These are phyloP conservation scores for Hygrophoropsis aurantiaca DNA, from an alignment of 768 basidiomycete genomes.

Conservation along the genomic window DNA sequence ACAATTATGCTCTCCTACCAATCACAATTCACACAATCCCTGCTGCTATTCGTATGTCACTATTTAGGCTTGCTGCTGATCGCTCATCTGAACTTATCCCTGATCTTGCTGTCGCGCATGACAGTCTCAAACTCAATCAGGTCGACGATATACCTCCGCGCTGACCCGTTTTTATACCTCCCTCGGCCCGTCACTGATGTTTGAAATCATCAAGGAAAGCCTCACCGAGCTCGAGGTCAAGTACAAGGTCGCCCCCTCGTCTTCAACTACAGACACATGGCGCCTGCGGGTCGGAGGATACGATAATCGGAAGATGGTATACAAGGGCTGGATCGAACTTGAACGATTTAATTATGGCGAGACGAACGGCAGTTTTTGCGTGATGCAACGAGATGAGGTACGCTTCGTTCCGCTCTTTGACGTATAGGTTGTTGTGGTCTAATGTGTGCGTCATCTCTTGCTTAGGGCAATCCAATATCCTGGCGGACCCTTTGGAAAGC, in stretches of 20 bases:
- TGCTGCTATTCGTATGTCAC: slow-evolving; percentile 78
- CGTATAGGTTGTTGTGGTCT: slow-evolving; percentile 1
- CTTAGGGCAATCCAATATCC: slow-evolving; percentile 72
- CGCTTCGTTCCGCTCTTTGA: slow-evolving; percentile 19
- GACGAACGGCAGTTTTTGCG: slow-evolving; percentile 58
- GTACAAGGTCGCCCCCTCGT: slow-evolving; percentile 40
- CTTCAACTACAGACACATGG: slow-evolving; percentile 15
- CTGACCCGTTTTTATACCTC: slow-evolving; percentile 81
- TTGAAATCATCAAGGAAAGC: slow-evolving; percentile 53
- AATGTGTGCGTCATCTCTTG: not conserved
- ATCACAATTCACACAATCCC: slow-evolving; percentile 77
- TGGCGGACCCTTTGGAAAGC: slow-evolving; percentile 78
- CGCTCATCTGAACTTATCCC: not conserved
- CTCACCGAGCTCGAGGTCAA: slow-evolving; percentile 50
- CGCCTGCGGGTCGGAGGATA: slow-evolving; percentile 65
- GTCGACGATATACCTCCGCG: slow-evolving; percentile 68
- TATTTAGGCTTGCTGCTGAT: too few species aligned
- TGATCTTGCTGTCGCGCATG: too few species aligned
- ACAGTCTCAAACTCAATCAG: slow-evolving; percentile 82
- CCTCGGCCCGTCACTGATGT: slow-evolving; percentile 51
- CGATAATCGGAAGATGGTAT: slow-evolving; percentile 61
- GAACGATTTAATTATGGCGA: slow-evolving; percentile 57
- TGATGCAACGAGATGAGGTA: slow-evolving; percentile 71
- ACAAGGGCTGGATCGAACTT: slow-evolving; percentile 75
- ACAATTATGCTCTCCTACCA: slow-evolving; percentile 56